Percentiles rank a stretch among this genome's conserved stretches.
These are phyloP conservation scores for Talaromyces sp. DNA, from an alignment of 2,329 filamentous ascomycete species.

Conservation along the genomic window DNA sequence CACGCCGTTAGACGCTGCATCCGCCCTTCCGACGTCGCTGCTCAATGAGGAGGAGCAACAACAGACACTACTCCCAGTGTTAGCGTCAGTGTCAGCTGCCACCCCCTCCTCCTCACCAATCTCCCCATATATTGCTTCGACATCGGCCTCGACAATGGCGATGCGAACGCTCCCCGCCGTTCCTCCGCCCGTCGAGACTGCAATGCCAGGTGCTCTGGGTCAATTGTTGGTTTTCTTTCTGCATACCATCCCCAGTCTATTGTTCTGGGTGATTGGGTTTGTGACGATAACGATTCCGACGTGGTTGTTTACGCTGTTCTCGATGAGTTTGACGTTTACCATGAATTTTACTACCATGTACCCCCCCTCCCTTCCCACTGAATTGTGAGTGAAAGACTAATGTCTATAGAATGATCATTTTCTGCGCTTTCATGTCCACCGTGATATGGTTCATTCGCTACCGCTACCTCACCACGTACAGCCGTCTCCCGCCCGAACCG, in stretches of 20 bases:
- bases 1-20: not conserved
- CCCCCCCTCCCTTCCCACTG: not conserved
- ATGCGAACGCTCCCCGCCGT: slow-evolving; percentile 28
- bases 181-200: slow-evolving; percentile 33
- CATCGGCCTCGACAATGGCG: slow-evolving; percentile 19
- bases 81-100: not conserved
- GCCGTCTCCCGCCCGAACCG: slow-evolving; percentile 86
- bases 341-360: slow-evolving; percentile 98
- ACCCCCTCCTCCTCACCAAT: not conserved
- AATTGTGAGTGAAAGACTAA: not conserved
- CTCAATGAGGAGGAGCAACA: not conserved
- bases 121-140: not conserved
- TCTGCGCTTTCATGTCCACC: slow-evolving; percentile 74
- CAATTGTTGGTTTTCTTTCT: slow-evolving; percentile 51
- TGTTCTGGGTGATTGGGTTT: slow-evolving; percentile 81
- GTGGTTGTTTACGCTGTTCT: slow-evolving; percentile 84
- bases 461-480: slow-evolving; percentile 95
- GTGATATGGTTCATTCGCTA: slow-evolving; percentile 93
- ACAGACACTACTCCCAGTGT: not conserved
- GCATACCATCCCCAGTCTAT: slow-evolving; percentile 55
- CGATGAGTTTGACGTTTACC: slow-evolving; percentile 90
- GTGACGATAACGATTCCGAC: slow-evolving; percentile 85
- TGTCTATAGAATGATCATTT: slow-evolving; percentile 65
- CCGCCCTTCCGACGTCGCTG: slow-evolving; percentile 4
- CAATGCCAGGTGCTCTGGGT: slow-evolving; percentile 47